These are phyloP conservation scores for Apiotrichum akiyoshidainum DNA, from an alignment of 1,284 basidiomycete genomes.

Conservation along the genomic window DNA sequence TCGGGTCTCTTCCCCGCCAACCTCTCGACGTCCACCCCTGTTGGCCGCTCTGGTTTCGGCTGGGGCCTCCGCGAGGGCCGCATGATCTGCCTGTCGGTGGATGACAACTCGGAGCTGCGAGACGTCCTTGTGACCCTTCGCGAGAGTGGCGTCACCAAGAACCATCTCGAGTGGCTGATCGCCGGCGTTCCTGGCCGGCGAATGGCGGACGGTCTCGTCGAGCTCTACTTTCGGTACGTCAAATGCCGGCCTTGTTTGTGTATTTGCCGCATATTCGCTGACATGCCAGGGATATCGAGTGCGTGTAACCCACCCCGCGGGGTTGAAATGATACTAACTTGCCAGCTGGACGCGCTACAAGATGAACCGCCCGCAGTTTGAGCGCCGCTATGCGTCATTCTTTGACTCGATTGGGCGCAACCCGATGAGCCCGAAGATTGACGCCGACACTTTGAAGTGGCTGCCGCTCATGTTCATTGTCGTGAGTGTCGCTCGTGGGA, in stretches of 20 bases:
- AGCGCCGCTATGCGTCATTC: constrained; percentile 45
- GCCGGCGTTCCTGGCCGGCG: constrained; percentile 48
- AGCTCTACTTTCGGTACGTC: constrained; percentile 47
- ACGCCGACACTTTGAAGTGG: constrained; percentile 51
- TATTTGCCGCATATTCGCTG: neutral
- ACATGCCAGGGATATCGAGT: constrained; percentile 20
- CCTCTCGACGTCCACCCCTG: constrained; percentile 32
- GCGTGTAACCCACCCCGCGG: constrained; percentile 1
- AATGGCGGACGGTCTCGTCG: constrained; percentile 50
- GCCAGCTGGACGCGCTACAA: constrained; percentile 53
- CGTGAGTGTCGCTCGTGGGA: constrained; percentile 27
- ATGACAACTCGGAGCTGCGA: constrained; percentile 44
- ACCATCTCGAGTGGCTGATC: constrained; percentile 49
- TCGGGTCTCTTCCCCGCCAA: constrained; percentile 45
- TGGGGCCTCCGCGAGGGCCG: constrained; percentile 48
- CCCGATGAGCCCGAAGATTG: constrained; percentile 46
- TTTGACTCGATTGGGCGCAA: constrained; percentile 48
- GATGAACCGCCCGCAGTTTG: constrained; percentile 50
- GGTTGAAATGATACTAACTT: constrained; percentile 4
- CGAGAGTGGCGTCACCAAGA: constrained; percentile 50
- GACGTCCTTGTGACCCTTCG: constrained; percentile 47
- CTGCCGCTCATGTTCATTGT: constrained; percentile 52
- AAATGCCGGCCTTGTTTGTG: neutral
- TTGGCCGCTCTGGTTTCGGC: constrained; percentile 39
- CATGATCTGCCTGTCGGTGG: constrained; percentile 36